Conservation (phyloP, 768 basidiomycete species). For the Rickenella mellea region DNA sequence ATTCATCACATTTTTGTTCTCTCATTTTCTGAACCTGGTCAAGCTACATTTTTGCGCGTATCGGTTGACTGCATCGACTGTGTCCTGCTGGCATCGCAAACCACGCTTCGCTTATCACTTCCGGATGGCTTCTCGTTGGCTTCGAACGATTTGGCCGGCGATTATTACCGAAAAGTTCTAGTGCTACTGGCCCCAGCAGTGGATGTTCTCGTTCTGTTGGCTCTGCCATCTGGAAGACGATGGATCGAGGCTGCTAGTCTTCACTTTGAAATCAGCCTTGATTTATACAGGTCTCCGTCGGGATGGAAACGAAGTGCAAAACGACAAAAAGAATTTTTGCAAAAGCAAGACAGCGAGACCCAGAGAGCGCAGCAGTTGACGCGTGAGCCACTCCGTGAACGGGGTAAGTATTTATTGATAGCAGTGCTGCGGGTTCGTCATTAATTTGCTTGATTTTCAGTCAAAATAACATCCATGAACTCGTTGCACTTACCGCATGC, state of each 20-base stretch:
- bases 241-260: slow-evolving; percentile 65
- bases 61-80: slow-evolving; percentile 45
- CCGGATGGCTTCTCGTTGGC: slow-evolving; percentile 55
- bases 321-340: slow-evolving; percentile 57
- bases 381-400: no score
- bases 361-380: slow-evolving; percentile 50
- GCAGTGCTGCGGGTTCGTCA: no score
- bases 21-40: background rate
- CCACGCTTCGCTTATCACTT: slow-evolving; percentile 44
- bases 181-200: slow-evolving; percentile 46
- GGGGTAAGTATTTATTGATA: no score
- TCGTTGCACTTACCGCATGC: no score
- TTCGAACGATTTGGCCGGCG: slow-evolving; percentile 68
- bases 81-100: slow-evolving; percentile 45
- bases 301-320: slow-evolving; percentile 42
- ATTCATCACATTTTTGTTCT: slow-evolving; percentile 6
- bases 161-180: slow-evolving; percentile 56
- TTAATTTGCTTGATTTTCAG: no score
- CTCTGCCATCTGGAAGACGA: slow-evolving; percentile 23
- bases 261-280: slow-evolving; percentile 46
- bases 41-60: slow-evolving; percentile 83
- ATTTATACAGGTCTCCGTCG: slow-evolving; percentile 57
- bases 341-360: slow-evolving; percentile 61
- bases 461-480: no score
- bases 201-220: slow-evolving; percentile 36